A percentile compares a stretch with the other conserved stretches of the same genome.
phyloP scores from a whole-genome alignment of 2,329 filamentous ascomycete species.

The Phaeoacremonium minimum region DNA sequence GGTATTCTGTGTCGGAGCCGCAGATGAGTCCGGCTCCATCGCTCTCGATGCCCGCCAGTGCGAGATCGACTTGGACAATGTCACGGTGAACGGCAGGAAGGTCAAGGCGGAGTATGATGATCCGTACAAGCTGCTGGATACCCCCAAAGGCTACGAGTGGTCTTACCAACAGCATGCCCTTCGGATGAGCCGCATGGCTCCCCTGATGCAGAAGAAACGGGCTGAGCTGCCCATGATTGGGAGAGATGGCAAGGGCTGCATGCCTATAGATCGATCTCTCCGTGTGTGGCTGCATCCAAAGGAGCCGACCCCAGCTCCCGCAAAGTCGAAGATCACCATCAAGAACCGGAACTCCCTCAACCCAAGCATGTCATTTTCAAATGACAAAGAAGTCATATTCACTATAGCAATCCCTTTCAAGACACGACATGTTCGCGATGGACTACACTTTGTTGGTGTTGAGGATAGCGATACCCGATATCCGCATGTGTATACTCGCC shows the following conservation, averaged over 20 bases:
- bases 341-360: conserved; percentile 13
- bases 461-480: conserved; percentile 76
- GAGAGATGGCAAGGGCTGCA: conserved; percentile 51
- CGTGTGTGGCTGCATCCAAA: conserved; percentile 30
- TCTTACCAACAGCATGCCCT: conserved; percentile 72
- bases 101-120: conserved; percentile 51
- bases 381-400: conserved; percentile 15
- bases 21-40: conserved; percentile 52
- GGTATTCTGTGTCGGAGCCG: conserved; percentile 57
- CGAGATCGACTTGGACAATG: conserved; percentile 48
- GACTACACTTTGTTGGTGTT: conserved; percentile 85
- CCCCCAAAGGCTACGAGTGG: conserved; percentile 58
- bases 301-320: conserved; percentile 7
- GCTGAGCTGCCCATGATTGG: conserved; percentile 51
- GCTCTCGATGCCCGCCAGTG: conserved; percentile 60
- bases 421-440: conserved; percentile 73
- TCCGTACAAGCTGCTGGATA: conserved; percentile 61
- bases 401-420: conserved; percentile 68
- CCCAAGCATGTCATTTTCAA: conserved; percentile 2
- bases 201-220: conserved; percentile 43
- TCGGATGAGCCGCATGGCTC: conserved; percentile 62
- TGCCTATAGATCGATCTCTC: conserved; percentile 50
- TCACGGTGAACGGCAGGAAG: conserved; percentile 45
- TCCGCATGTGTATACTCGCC: conserved; percentile 86
- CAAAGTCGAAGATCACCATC: conserved; percentile 14